phyloP scores from a whole-genome alignment of 192 early-diverging fungal species.

The Phlyctochytrium bullatum region DNA sequence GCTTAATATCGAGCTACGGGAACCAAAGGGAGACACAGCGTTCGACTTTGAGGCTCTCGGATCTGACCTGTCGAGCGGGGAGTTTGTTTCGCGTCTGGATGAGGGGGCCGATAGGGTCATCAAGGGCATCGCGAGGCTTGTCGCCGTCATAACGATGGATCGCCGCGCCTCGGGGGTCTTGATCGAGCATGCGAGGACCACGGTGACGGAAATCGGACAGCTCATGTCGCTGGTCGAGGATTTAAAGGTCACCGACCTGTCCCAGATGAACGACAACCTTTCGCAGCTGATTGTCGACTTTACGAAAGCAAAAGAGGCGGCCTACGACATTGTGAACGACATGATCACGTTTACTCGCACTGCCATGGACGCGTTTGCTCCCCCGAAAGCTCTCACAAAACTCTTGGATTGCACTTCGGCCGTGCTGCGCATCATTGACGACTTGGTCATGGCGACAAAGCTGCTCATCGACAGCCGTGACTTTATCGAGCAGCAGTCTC shows the following conservation, averaged over 20 bases:
- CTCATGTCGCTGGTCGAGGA: constrained; percentile 51
- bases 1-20: constrained; percentile 29
- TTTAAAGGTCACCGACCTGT: constrained; percentile 12
- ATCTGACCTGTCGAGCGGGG: constrained; percentile 34
- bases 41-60: constrained; percentile 39
- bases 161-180: constrained; percentile 28
- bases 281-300: constrained; percentile 35
- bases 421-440: constrained; percentile 52
- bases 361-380: constrained; percentile 57
- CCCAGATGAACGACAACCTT: constrained; percentile 15
- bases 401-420: constrained; percentile 47
- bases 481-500: constrained; percentile 34
- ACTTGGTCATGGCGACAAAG: constrained; percentile 48
- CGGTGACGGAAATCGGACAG: constrained; percentile 49
- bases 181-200: constrained; percentile 39
- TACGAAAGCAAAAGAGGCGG: constrained; percentile 32
- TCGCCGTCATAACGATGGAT: constrained; percentile 36
- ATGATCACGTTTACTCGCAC: constrained; percentile 55
- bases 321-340: constrained; percentile 42
- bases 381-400: constrained; percentile 50
- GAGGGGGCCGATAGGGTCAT: constrained; percentile 38
- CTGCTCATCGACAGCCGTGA: constrained; percentile 54
- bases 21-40: constrained; percentile 2
- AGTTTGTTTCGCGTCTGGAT: constrained; percentile 38
- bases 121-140: constrained; percentile 27